Base-by-base conservation (phyloP, 23 red algal species). In the Pyropia yezoensis region DNA sequence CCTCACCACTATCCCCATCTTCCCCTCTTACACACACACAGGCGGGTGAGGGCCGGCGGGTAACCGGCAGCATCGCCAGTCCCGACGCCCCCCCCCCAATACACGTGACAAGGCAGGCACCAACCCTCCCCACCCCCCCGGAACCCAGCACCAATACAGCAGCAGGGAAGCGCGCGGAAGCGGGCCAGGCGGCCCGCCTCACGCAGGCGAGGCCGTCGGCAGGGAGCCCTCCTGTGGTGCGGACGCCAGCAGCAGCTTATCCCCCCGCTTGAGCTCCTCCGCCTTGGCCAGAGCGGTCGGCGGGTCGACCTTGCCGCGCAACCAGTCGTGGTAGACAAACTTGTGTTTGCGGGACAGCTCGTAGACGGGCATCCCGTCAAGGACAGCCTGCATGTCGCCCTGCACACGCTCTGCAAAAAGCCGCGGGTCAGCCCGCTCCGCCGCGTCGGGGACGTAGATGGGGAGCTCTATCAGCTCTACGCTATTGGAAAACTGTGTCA, bases 401-500 rank as follows among this genome's bases (percentile, higher is more conserved):
- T 87, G 73, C 22, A 95, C 89, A 54, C 85, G 78, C 18, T 66
- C 49, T 1, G 89, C 72, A 54, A 70, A 95, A 13, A 87, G 58
- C 21, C 64, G 52, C 21, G 89, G 65, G 54, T 95, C 76, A 0
- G 39, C 24, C 26, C 39, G 77, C 53, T 95, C 89, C 27, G 74
- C 73, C 14, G 77, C 66, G 15, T 66, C 73, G 9, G 89, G 89
- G 14, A 45, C 54, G 55, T 87, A 95, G 19, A 82, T 56, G 25
- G 80, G 80, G 28, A 86, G 54, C 30, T 76, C 63, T 3, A 52
- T 51, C 17, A 80, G 54, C 29, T 80, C 61, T 14, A 71, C 89
- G 65, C 62, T 52, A 59, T 95, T 95, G 14, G 25, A 39, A 22
- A 86, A 79, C 79, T 95, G 89, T 16, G 89, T 95, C 73, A 95